These are phyloP conservation scores for Graphium sp. DNA, from an alignment of 2,329 filamentous ascomycete genomes.

Conservation along the genomic window DNA sequence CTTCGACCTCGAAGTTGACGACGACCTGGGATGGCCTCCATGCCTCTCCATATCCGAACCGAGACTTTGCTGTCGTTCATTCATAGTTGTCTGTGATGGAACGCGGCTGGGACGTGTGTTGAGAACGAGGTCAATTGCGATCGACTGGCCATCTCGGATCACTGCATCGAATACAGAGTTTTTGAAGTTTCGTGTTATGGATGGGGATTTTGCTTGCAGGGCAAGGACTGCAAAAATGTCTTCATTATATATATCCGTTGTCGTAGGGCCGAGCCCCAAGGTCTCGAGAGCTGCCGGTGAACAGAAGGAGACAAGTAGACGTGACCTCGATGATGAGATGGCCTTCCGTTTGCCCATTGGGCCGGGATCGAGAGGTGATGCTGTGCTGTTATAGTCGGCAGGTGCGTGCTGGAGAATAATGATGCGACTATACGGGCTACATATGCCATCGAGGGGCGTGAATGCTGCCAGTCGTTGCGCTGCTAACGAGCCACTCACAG, in stretches of 20 bases:
- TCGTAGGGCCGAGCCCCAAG: constrained; percentile 20
- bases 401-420: constrained; percentile 14
- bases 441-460: constrained; percentile 4
- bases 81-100: too few relatives aligned
- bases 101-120: background rate
- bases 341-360: constrained; percentile 10
- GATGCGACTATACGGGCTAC: constrained; percentile 14
- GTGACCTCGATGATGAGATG: constrained; percentile 6
- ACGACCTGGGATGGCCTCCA: too few relatives aligned
- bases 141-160: constrained; percentile 16
- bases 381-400: constrained; percentile 8
- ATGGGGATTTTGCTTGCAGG: constrained; percentile 24
- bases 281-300: constrained; percentile 28
- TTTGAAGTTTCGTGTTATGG: constrained; percentile 25
- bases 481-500: too few relatives aligned
- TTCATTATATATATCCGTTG: constrained; percentile 20
- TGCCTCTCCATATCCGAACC: constrained; percentile 1
- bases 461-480: background rate
- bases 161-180: constrained; percentile 21
- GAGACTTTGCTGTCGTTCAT: too few relatives aligned
- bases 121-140: constrained; percentile 11
- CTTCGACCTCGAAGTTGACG: too few relatives aligned
- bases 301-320: constrained; percentile 25
- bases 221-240: constrained; percentile 39
- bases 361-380: constrained; percentile 5